Evolutionary conservation across 1,284 basidiomycete species (phyloP).

Genomic region (Fomes fomentarius): DNA sequence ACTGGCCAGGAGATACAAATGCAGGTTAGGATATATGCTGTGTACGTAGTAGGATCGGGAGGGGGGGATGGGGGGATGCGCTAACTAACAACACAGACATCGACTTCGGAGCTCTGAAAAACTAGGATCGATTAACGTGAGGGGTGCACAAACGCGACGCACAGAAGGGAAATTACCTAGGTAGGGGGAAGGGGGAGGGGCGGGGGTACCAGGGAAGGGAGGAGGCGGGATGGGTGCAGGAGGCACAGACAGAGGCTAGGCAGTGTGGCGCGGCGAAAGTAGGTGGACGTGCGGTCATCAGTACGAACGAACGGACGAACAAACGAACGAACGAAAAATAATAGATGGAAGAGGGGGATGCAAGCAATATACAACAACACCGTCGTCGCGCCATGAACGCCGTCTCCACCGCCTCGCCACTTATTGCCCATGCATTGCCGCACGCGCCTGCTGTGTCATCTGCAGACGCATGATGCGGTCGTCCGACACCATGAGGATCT

Average conservation of each 20-base stretch:
- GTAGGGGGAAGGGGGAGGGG: neutral
- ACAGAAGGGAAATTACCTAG: neutral
- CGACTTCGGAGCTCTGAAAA: conserved; percentile 5
- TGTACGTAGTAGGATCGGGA: conserved; percentile 24
- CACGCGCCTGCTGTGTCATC: conserved; percentile 35
- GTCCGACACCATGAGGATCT: conserved; percentile 81
- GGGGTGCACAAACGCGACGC: conserved; percentile 2
- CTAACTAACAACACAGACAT: conserved; percentile 17
- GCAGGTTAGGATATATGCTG: conserved; percentile 33
- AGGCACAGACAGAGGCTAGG: neutral
- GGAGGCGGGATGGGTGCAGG: neutral
- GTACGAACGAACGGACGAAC: neutral
- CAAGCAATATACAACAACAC: conserved; percentile 25
- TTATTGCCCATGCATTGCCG: conserved; percentile 11
- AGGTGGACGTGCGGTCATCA: conserved; percentile 16
- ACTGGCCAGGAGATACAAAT: conserved; percentile 28
- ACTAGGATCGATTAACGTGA: conserved; percentile 10
- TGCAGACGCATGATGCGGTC: conserved; percentile 75
- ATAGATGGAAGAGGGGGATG: conserved; percentile 6
- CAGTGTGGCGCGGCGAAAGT: neutral
- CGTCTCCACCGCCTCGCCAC: conserved; percentile 3
- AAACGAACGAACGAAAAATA: neutral
- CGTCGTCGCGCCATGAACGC: conserved; percentile 17
- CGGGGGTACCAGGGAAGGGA: neutral
- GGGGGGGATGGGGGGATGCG: conserved; percentile 16